A percentile compares a stretch with the other conserved stretches of the same genome.
phyloP scores from a whole-genome alignment of 179 eudicot species.

The Beta lomatogona region DNA sequence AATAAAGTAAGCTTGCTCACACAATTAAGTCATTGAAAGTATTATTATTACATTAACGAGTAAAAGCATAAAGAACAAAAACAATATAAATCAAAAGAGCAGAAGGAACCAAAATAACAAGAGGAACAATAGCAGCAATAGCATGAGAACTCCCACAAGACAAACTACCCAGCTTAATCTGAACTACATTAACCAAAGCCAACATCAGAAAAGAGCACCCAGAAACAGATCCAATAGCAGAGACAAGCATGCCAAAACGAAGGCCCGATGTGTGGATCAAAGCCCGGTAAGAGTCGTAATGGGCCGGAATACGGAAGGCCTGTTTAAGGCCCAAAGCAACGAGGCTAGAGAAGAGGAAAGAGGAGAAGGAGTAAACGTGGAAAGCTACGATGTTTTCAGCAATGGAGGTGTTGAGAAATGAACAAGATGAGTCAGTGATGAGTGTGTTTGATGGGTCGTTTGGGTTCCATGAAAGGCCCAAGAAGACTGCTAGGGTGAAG shows the following conservation, averaged over 20 bases:
- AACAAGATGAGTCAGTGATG: constrained; percentile 36
- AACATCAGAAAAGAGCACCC: constrained; percentile 78
- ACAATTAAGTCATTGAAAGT: too few relatives aligned
- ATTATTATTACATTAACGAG: constrained; percentile 31
- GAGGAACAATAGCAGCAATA: constrained; percentile 68
- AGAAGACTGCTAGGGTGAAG: constrained; percentile 88
- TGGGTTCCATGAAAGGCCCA: constrained; percentile 84
- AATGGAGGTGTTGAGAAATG: constrained; percentile 23
- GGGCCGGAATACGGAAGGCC: constrained; percentile 54
- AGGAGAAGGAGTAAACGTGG: constrained; percentile 86
- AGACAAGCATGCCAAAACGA: constrained; percentile 65
- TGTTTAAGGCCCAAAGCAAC: constrained; percentile 80
- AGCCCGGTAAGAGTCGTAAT: constrained; percentile 40
- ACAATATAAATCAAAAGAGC: constrained; percentile 66
- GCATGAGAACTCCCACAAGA: constrained; percentile 58
- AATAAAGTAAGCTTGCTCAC: too few relatives aligned
- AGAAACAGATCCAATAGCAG: constrained; percentile 70
- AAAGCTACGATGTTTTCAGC: constrained; percentile 58
- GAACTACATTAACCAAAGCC: constrained; percentile 70
- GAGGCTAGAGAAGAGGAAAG: constrained; percentile 86
- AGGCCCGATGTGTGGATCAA: constrained; percentile 48
- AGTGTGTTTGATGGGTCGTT: constrained; percentile 59
- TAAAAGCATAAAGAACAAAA: constrained; percentile 66
- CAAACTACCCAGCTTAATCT: constrained; percentile 76
- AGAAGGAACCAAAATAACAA: constrained; percentile 65